Percentiles rank a stretch among this genome's conserved stretches.
Conservation (phyloP, 352 stramenopile species). For the Phytophthora pistaciae region DNA sequence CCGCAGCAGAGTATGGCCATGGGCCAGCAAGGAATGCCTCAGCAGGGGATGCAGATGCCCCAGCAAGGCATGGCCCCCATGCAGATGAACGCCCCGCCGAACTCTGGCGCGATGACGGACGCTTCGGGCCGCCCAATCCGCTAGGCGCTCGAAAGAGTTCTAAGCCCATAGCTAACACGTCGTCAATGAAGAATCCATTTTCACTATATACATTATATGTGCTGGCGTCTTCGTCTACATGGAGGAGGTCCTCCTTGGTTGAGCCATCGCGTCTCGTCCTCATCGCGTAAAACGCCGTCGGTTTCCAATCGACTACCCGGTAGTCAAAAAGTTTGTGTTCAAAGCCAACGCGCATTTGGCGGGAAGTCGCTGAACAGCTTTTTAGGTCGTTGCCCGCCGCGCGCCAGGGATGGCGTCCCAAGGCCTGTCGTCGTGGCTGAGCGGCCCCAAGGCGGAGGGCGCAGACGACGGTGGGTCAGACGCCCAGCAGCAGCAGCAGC, state of each 20-base stretch:
- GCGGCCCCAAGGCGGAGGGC: conserved; percentile 17
- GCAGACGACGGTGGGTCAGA: background rate
- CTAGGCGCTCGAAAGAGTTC: conserved; percentile 8
- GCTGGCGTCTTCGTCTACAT: background rate
- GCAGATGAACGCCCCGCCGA: conserved; percentile 39
- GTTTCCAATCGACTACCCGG: background rate
- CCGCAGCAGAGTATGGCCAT: conserved; percentile 35
- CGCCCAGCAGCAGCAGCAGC: background rate
- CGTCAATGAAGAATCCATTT: conserved; percentile 14
- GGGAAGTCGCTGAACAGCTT: conserved; percentile 23
- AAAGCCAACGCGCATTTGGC: conserved; percentile 25
- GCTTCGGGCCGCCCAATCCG: conserved; percentile 24
- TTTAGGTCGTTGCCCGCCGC: background rate
- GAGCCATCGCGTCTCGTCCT: background rate
- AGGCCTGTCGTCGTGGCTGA: conserved; percentile 54
- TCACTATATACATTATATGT: background rate
- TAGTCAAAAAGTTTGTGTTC: conserved; percentile 1
- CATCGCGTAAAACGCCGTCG: too few species aligned
- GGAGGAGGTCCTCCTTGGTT: background rate
- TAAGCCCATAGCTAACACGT: conserved; percentile 7
- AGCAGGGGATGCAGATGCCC: conserved; percentile 36
- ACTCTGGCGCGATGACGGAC: conserved; percentile 30
- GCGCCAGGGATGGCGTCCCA: conserved; percentile 35
- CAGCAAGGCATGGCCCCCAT: conserved; percentile 38
- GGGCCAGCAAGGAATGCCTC: conserved; percentile 33